Evolutionary conservation across 1,284 basidiomycete genomes (phyloP), one percentile per base, ranked within the genome.

Genomic region (Tilletia setariae): DNA sequence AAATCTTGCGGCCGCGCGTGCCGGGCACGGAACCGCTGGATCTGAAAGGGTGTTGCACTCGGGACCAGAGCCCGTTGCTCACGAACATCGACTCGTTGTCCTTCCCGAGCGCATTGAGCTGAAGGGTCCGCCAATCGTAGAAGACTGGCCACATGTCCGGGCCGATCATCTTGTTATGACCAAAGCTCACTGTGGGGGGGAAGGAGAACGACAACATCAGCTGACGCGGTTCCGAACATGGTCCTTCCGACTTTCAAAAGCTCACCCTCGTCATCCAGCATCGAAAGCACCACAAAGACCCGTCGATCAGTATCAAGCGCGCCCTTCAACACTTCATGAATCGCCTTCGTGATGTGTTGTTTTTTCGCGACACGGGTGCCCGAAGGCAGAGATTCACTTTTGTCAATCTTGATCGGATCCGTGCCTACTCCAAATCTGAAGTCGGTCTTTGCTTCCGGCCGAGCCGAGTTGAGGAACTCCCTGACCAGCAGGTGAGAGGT

Each of bases 191-290:
- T 56, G 25, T 9, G 16, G 23, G 28, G 16, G 23, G 53, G 23
- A 11, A 28, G 23, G 25, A 59, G 1, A 30, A 30, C 25, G 6
- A 30, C 2, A 9, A 9, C 11, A 44, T 44, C 43, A 44, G 43
- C 43, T 44, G 19, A 19, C 11, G 19, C 9, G 19, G 43, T 19
- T 44, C 43, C 9, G 43, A 19, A 44, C n/a, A n/a, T n/a, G n/a
- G n/a, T n/a, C n/a, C n/a, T n/a, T n/a, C n/a, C n/a, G n/a, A n/a
- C n/a, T n/a, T n/a, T n/a, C n/a, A n/a, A n/a, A n/a, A 56, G 35
- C 56, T 61, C 28, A 61, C 56, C 35, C 19, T 32, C 56, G 19
- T 61, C 35, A 40, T 40, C 35, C 56, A 32, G 56, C 56, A 40
- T 40, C 25, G 56, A 16, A 19, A 61, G 28, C 9, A 61, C 56